Evolutionary conservation across 148 eudicot species (phyloP).

Genomic region (Cornus controversa): DNA sequence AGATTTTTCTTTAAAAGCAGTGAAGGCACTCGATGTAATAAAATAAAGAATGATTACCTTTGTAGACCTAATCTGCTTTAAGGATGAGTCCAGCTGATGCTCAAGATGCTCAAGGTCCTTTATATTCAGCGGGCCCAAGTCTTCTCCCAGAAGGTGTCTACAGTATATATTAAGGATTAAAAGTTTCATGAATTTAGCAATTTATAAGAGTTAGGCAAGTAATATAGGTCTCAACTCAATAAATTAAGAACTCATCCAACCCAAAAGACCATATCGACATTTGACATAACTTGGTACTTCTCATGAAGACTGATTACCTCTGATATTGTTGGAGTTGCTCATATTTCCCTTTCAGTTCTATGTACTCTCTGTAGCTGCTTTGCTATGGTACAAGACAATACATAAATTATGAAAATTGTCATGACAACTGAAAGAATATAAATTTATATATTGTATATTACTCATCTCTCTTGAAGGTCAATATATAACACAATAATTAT

Average conservation of each 20-base stretch:
- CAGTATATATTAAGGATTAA: constrained; percentile 1
- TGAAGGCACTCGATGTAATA: neutral
- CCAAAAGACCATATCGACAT: neutral
- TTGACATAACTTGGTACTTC: neutral
- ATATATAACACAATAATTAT: too few species aligned
- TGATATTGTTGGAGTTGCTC: constrained; percentile 80
- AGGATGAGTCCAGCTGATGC: constrained; percentile 47
- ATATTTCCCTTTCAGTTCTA: constrained; percentile 66
- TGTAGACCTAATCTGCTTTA: constrained; percentile 51
- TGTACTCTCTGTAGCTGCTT: constrained; percentile 81
- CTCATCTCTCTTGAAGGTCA: too few species aligned
- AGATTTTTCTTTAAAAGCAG: too few species aligned
- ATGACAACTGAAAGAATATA: neutral
- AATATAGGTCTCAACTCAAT: neutral
- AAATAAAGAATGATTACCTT: constrained; percentile 38
- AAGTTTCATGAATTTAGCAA: neutral
- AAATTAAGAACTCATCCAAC: too few species aligned
- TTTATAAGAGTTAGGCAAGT: neutral
- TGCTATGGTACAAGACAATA: constrained; percentile 20
- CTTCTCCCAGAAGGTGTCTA: constrained; percentile 62
- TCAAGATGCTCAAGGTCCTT: constrained; percentile 62
- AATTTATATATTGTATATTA: too few species aligned
- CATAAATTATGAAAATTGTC: neutral
- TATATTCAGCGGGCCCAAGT: constrained; percentile 41
- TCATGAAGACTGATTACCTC: constrained; percentile 38